Evolutionary conservation across 257 asterid genomes (phyloP), one percentile per base, ranked within the genome.

Genomic region (Echium plantagineum): DNA sequence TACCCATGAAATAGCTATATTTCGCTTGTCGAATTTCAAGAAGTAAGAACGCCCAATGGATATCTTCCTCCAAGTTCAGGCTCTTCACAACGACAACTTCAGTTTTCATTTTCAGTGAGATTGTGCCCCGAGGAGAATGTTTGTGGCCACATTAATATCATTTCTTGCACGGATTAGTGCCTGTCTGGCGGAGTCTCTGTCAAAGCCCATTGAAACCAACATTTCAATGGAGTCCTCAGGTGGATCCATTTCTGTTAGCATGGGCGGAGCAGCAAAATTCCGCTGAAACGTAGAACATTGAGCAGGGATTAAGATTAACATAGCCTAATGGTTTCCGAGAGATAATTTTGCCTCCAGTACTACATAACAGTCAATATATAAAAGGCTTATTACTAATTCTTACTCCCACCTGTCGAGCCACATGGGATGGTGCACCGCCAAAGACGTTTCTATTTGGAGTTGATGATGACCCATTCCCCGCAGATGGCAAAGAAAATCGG

Each of bases 401-500:
- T 78, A 77, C 96, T 83, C 79, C 86, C 66, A 68, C 63, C 57
- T 66, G 90, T 63, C 81, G 94, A 58, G 68, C 65, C 20, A 76
- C 80, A 65, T 66, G 71, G 62, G 82, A 59, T 30, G 86, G 86
- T 61, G 74, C 79, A 75, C 70, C 77, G 81, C 94, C 93, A 47
- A 65, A 60, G 67, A 74, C 66, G 55, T 74, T 80, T 77, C 98
- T 82, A 62, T 89, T 75, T 57, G 94, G 71, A 66, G 83, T 75
- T 47, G 86, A 51, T 68, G 94, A 69, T 4, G 95, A 65, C 63
- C 82, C 60, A 71, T 76, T 74, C 56, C 95, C 94, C 21, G 18
- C 55, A n/a, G 89, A 83, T 58, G 98, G 89, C 79, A 67, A 81
- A 49, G 94, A 81, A 61, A 91, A 77, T 53, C 89, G 84, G 53